Percentiles rank a stretch among this genome's conserved stretches.
Evolutionary conservation across 768 basidiomycete genomes (phyloP).

Genomic region (Tylopilus balloui): DNA sequence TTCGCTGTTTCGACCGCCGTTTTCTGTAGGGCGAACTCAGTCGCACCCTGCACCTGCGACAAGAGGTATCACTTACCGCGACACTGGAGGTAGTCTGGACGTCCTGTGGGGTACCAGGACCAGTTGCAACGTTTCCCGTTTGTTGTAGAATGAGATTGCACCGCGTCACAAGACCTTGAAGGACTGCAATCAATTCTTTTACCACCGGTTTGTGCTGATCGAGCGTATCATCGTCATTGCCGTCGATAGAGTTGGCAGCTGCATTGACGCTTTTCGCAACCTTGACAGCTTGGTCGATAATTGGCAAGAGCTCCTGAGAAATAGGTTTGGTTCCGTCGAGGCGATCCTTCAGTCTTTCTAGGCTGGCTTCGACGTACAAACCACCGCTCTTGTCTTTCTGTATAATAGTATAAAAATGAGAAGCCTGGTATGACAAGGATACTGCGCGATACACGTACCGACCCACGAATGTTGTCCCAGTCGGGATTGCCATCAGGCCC

Average conservation of each 20-base stretch:
- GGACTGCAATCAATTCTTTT: constrained; percentile 9
- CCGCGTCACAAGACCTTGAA: not conserved
- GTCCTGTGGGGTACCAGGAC: constrained; percentile 11
- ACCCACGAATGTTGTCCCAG: constrained; percentile 12
- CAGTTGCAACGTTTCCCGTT: not conserved
- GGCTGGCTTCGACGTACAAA: constrained; percentile 12
- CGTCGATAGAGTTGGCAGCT: constrained; percentile 3
- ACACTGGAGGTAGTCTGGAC: not conserved
- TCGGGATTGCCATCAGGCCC: constrained; percentile 12
- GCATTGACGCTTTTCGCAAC: not conserved
- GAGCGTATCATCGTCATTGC: not conserved
- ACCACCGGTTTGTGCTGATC: constrained; percentile 3
- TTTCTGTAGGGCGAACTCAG: not conserved
- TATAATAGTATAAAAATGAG: not conserved
- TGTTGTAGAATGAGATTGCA: not conserved
- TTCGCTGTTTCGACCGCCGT: constrained; percentile 8
- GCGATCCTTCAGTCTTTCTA: constrained; percentile 9
- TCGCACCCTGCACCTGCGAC: not conserved
- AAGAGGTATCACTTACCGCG: not conserved
- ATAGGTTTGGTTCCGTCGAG: constrained; percentile 13
- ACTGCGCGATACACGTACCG: constrained; percentile 1
- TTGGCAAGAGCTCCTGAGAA: constrained; percentile 12
- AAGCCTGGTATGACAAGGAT: too few relatives aligned
- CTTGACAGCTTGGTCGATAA: not conserved
- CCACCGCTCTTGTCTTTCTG: constrained; percentile 12